A percentile compares a stretch with the other conserved stretches of the same genome.
These are phyloP conservation scores for Crithidia sp. DNA, from an alignment of 208 protist genomes.

Conservation along the genomic window DNA sequence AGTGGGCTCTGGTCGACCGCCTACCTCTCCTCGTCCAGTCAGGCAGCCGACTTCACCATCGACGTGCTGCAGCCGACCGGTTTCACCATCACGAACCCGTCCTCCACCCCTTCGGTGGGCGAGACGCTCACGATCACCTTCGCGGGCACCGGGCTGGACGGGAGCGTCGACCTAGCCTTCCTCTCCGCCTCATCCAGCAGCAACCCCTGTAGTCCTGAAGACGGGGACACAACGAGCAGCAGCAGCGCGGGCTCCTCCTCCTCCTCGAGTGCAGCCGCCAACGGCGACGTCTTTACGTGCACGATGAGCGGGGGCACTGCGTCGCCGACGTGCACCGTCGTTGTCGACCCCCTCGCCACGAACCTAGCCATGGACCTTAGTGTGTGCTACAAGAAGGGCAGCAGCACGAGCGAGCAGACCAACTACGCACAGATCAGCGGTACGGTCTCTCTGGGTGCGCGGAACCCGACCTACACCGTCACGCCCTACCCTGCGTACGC, in stretches of 20 bases:
- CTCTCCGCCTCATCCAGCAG: constrained; percentile 39
- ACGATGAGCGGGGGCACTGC: constrained; percentile 40
- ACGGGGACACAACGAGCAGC: neutral
- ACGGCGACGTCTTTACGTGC: constrained; percentile 44
- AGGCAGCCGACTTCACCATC: constrained; percentile 72
- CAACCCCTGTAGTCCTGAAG: constrained; percentile 34
- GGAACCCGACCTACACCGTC: constrained; percentile 82
- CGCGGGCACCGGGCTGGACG: constrained; percentile 61
- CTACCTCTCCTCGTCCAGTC: constrained; percentile 44
- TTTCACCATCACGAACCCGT: constrained; percentile 49
- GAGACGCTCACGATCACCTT: constrained; percentile 61
- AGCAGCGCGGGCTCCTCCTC: neutral
- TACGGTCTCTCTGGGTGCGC: constrained; percentile 45
- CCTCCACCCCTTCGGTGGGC: constrained; percentile 54
- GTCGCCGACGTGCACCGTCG: constrained; percentile 55
- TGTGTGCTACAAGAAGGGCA: constrained; percentile 79
- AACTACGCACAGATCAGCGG: constrained; percentile 72
- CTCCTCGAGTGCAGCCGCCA: neutral
- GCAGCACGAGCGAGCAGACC: constrained; percentile 17
- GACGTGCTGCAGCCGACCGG: constrained; percentile 78
- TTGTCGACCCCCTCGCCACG: constrained; percentile 53
- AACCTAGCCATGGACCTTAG: constrained; percentile 56
- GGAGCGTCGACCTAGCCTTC: constrained; percentile 61
- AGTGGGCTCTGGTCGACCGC: constrained; percentile 61
- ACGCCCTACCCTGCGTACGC: constrained; percentile 63